phyloP scores from a whole-genome alignment of 352 stramenopile genomes.

The Saprolegnia diclina region DNA sequence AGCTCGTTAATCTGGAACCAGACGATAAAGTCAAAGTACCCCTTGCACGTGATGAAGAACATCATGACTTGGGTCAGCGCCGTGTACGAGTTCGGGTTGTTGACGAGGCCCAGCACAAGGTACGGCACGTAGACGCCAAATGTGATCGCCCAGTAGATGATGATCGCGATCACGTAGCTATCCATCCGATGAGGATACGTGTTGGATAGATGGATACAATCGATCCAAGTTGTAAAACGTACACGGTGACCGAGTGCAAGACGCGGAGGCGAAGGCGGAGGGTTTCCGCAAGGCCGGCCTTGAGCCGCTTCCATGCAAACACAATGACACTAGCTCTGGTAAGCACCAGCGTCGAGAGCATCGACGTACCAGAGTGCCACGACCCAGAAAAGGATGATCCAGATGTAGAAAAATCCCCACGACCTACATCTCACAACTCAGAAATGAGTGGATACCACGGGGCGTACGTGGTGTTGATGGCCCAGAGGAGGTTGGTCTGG shows the following conservation, averaged over 20 bases:
- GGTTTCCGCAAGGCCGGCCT: conserved; percentile 77
- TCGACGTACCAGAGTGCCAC: conserved; percentile 65
- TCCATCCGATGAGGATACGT: neutral
- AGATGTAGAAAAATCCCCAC: conserved; percentile 83
- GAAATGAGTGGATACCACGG: neutral
- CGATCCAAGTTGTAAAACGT: conserved; percentile 26
- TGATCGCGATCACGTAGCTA: conserved; percentile 86
- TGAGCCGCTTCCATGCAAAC: conserved; percentile 72
- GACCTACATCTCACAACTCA: conserved; percentile 34
- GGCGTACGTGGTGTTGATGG: conserved; percentile 74
- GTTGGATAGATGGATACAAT: neutral
- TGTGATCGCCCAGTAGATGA: conserved; percentile 85
- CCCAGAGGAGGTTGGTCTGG: conserved; percentile 61
- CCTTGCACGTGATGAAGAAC: conserved; percentile 88
- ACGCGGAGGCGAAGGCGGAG: conserved; percentile 79
- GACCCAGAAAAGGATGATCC: conserved; percentile 81
- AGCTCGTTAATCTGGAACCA: conserved; percentile 89
- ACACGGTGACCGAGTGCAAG: conserved; percentile 84
- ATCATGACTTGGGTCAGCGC: conserved; percentile 76
- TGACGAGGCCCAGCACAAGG: conserved; percentile 42
- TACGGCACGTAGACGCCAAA: conserved; percentile 84
- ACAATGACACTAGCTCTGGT: conserved; percentile 58
- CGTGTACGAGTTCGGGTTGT: conserved; percentile 36
- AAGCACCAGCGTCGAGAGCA: neutral
- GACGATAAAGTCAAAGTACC: conserved; percentile 85